Evolutionary conservation across 129 eudicot species (phyloP).

Genomic region (Saposhnikovia divaricata): DNA sequence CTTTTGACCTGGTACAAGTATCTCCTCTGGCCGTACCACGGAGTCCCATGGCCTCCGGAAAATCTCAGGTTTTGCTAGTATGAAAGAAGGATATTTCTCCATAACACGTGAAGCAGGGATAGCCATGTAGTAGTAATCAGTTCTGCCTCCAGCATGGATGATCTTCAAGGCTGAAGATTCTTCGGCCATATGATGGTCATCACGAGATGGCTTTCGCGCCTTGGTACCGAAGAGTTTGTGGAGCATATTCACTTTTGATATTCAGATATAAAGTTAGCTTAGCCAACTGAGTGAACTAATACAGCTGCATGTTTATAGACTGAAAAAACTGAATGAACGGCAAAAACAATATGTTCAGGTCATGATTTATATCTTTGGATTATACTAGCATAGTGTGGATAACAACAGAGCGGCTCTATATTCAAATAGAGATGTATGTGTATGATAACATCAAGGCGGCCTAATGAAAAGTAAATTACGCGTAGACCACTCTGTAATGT

Average conservation of each 20-base stretch:
- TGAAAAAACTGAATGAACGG: slow-evolving; percentile 8
- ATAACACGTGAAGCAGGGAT: slow-evolving; percentile 52
- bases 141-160: slow-evolving; percentile 52
- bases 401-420: background rate
- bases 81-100: slow-evolving; percentile 40
- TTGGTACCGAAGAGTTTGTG: slow-evolving; percentile 32
- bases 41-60: slow-evolving; percentile 65
- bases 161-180: slow-evolving; percentile 42
- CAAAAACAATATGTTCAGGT: slow-evolving; percentile 16
- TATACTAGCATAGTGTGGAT: slow-evolving; percentile 7
- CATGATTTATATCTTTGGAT: slow-evolving; percentile 5
- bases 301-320: slow-evolving; percentile 12
- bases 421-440: background rate
- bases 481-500: background rate
- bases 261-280: background rate
- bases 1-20: slow-evolving; percentile 63
- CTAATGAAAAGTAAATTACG: slow-evolving; percentile 9
- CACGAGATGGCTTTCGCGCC: background rate
- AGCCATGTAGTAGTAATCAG: slow-evolving; percentile 70
- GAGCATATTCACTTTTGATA: slow-evolving; percentile 27
- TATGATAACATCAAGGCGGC: slow-evolving; percentile 24
- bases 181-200: background rate
- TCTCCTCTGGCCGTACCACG: slow-evolving; percentile 45
- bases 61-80: slow-evolving; percentile 49
- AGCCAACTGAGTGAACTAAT: background rate